A percentile compares a stretch with the other conserved stretches of the same genome.
phyloP scores from a whole-genome alignment of 1,284 basidiomycete species.

The Agroathelia rolfsii region DNA sequence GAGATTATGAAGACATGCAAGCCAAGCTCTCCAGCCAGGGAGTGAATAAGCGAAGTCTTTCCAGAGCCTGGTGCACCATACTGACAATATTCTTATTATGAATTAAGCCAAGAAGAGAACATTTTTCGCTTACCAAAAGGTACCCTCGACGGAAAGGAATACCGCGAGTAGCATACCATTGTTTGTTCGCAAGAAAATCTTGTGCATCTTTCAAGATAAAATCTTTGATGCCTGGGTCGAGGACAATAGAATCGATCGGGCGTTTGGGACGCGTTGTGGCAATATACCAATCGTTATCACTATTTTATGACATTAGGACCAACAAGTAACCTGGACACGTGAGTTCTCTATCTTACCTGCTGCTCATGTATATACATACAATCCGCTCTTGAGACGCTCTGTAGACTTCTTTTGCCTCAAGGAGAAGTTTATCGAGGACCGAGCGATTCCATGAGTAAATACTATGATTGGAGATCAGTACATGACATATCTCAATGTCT shows the following conservation, averaged over 20 bases:
- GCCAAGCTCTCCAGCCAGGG: conserved; percentile 65
- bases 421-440: conserved; percentile 39
- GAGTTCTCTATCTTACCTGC: conserved; percentile 23
- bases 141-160: conserved; percentile 70
- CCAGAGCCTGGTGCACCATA: conserved; percentile 69
- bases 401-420: conserved; percentile 47
- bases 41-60: conserved; percentile 68
- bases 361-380: conserved; percentile 48
- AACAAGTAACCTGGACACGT: background rate
- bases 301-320: conserved; percentile 9
- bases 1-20: conserved; percentile 70
- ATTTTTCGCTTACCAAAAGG: conserved; percentile 36
- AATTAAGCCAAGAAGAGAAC: background rate
- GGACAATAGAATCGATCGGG: conserved; percentile 51
- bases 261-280: conserved; percentile 54
- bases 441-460: conserved; percentile 40
- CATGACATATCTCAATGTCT: no score
- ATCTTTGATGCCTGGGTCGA: conserved; percentile 58
- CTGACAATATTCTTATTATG: no score
- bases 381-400: conserved; percentile 37
- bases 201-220: conserved; percentile 52
- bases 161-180: conserved; percentile 60
- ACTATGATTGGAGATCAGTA: conserved; percentile 21
- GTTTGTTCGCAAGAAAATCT: conserved; percentile 55
- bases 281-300: conserved; percentile 39